Percentiles rank a stretch among this genome's conserved stretches.
These are phyloP conservation scores for Serpula lacrymans DNA, from an alignment of 768 basidiomycete species.

Conservation along the genomic window DNA sequence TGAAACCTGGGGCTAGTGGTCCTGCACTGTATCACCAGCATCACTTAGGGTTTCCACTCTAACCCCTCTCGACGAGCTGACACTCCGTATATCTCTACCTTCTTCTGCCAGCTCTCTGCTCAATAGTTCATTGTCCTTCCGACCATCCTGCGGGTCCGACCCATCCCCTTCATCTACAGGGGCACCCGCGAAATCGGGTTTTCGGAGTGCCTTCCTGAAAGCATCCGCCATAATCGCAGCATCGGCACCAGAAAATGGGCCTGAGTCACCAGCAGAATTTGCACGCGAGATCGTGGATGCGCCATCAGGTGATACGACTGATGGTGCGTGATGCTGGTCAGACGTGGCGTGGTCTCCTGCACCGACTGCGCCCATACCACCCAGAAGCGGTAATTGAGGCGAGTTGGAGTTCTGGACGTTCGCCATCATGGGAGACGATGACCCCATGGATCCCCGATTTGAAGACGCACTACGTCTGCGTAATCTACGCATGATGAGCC, in stretches of 20 bases:
- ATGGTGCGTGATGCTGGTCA: constrained; percentile 31
- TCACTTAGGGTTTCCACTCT: constrained; percentile 69
- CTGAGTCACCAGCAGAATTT: constrained; percentile 59
- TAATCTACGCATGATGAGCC: constrained; percentile 69
- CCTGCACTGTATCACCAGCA: constrained; percentile 45
- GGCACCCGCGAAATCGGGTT: constrained; percentile 78
- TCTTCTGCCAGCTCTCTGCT: constrained; percentile 82
- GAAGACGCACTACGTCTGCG: constrained; percentile 49
- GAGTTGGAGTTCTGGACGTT: constrained; percentile 42
- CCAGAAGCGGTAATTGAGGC: constrained; percentile 48
- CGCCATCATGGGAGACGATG: constrained; percentile 80
- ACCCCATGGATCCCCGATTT: constrained; percentile 74
- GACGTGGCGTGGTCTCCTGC: constrained; percentile 24
- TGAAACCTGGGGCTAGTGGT: constrained; percentile 37
- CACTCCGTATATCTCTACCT: constrained; percentile 84
- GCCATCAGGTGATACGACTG: constrained; percentile 61
- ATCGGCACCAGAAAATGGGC: constrained; percentile 77
- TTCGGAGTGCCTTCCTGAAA: constrained; percentile 82
- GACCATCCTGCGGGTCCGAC: constrained; percentile 38
- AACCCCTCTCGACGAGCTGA: constrained; percentile 75
- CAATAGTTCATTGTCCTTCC: constrained; percentile 40
- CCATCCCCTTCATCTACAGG: constrained; percentile 71
- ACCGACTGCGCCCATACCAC: constrained; percentile 23
- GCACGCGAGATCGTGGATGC: constrained; percentile 68
- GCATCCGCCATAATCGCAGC: constrained; percentile 93